A percentile compares a stretch with the other conserved stretches of the same genome.
Evolutionary conservation across 176 grass and related monocot species (phyloP).

Genomic region (Miscanthus lutarioriparius): DNA sequence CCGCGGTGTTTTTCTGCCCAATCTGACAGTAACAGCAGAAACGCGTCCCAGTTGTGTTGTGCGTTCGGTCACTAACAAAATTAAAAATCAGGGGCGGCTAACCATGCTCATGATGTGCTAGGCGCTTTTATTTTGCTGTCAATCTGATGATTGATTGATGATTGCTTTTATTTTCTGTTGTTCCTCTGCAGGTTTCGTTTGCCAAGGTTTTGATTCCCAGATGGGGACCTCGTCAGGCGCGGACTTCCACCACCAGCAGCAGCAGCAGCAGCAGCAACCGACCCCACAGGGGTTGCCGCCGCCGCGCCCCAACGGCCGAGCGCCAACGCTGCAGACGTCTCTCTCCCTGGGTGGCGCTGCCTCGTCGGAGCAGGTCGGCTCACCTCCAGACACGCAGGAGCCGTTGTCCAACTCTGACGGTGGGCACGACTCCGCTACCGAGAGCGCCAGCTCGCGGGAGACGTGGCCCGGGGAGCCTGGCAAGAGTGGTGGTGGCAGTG

Average conservation of each 20-base stretch:
- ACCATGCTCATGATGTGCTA: constrained; percentile 38
- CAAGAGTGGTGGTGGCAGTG: constrained; percentile 33
- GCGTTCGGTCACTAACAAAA: not conserved
- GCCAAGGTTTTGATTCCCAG: constrained; percentile 10
- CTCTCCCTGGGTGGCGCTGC: constrained; percentile 50
- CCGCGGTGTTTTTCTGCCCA: not conserved
- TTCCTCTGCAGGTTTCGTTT: constrained; percentile 14
- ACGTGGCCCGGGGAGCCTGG: constrained; percentile 61
- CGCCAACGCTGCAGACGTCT: constrained; percentile 25
- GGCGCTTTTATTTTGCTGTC: not conserved
- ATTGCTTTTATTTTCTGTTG: not conserved
- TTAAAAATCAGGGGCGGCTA: not conserved
- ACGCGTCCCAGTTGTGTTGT: not conserved
- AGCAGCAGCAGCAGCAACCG: constrained; percentile 44
- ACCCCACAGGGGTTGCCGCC: constrained; percentile 1
- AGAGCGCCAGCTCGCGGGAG: constrained; percentile 72
- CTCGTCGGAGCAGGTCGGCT: constrained; percentile 59
- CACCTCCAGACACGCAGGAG: constrained; percentile 58
- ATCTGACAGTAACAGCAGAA: not conserved
- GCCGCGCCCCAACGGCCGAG: not conserved
- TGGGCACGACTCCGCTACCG: constrained; percentile 66
- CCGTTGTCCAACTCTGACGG: constrained; percentile 63
- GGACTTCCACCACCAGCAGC: constrained; percentile 38
- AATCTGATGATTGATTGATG: not conserved
- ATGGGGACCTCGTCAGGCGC: constrained; percentile 70